Evolutionary conservation across 148 eudicot species (phyloP).

Genomic region (Rhododendron simsii): DNA sequence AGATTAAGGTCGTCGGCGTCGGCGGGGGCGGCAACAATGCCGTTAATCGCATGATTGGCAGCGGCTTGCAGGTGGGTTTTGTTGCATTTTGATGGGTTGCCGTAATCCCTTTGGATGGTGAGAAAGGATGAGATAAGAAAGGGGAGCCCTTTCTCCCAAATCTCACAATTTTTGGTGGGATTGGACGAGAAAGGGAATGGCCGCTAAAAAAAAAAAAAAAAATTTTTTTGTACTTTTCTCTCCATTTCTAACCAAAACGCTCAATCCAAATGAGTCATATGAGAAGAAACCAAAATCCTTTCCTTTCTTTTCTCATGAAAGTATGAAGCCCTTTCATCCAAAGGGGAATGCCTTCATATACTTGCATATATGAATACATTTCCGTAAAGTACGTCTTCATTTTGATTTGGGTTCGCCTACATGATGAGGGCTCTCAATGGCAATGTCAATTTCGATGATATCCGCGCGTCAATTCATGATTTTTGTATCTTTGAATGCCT

Average conservation of each 20-base stretch:
- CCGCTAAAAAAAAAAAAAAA: too few species aligned
- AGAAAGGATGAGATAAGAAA: too few species aligned
- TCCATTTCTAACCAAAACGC: too few species aligned
- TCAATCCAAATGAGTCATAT: too few species aligned
- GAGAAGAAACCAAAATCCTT: too few species aligned
- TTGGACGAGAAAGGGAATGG: too few species aligned
- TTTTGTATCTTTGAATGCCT: neutral
- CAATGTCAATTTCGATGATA: neutral
- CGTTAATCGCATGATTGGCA: slow-evolving; percentile 97
- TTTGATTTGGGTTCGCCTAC: neutral
- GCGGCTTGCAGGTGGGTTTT: slow-evolving; percentile 74
- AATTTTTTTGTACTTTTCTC: too few species aligned
- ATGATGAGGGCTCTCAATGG: neutral
- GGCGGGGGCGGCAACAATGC: slow-evolving; percentile 99
- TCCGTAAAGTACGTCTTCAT: neutral
- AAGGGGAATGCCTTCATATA: neutral
- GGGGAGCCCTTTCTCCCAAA: too few species aligned
- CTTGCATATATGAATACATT: neutral
- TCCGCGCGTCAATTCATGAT: neutral
- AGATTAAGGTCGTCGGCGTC: slow-evolving; percentile 92
- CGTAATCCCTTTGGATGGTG: too few species aligned
- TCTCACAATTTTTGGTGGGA: too few species aligned
- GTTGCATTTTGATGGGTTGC: slow-evolving; percentile 8
- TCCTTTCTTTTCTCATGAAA: too few species aligned
- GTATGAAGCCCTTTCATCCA: too few species aligned